Evolutionary conservation across 2,329 filamentous ascomycete species (phyloP).

Genomic region (Torrubiella hemipterigena): DNA sequence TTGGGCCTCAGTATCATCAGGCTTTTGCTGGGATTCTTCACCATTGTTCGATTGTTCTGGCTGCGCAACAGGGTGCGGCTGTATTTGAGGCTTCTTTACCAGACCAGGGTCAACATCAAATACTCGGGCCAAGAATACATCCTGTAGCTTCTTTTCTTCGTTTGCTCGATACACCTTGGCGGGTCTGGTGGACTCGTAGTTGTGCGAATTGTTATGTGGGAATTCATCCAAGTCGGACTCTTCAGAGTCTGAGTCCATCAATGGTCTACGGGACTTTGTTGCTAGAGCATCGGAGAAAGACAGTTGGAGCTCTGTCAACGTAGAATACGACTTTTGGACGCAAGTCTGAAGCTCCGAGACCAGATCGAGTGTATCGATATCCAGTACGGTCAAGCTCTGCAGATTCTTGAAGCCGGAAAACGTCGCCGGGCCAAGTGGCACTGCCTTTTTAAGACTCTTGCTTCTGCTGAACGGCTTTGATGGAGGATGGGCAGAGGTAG

Average conservation of each 20-base stretch:
- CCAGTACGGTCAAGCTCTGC: constrained; percentile 40
- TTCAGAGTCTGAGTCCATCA: constrained; percentile 27
- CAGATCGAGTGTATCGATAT: constrained; percentile 47
- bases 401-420: constrained; percentile 46
- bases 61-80: constrained; percentile 5
- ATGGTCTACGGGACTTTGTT: constrained; percentile 21
- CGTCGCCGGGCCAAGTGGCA: constrained; percentile 26
- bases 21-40: constrained; percentile 6
- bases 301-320: constrained; percentile 40
- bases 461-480: constrained; percentile 28
- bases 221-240: constrained; percentile 45
- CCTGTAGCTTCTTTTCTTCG: constrained; percentile 42
- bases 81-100: constrained; percentile 20
- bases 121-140: constrained; percentile 37
- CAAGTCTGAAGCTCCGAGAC: constrained; percentile 43
- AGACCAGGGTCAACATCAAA: constrained; percentile 35
- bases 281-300: constrained; percentile 46
- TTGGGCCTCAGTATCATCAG: constrained; percentile 7
- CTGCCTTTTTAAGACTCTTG: constrained; percentile 18
- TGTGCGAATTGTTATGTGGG: constrained; percentile 25
- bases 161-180: constrained; percentile 34
- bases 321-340: constrained; percentile 40
- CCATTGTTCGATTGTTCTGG: too few relatives aligned
- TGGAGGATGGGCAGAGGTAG: constrained; percentile 13
- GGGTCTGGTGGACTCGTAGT: constrained; percentile 26